phyloP scores from a whole-genome alignment of 2,329 filamentous ascomycete species.

The Penicillium sclerotiorum region DNA sequence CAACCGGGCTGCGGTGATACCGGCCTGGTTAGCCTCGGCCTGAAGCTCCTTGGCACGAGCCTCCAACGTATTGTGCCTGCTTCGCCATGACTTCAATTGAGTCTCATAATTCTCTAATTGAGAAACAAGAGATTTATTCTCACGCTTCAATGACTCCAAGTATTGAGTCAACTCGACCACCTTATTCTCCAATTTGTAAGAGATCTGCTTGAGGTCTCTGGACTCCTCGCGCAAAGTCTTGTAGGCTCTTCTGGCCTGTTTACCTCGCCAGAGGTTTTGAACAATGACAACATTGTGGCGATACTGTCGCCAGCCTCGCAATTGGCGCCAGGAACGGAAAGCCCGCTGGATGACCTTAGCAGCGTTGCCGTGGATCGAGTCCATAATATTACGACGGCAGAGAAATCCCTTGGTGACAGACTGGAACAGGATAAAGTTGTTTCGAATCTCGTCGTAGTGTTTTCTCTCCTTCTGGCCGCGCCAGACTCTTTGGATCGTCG shows the following conservation, averaged over 20 bases:
- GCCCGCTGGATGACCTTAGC: constrained; percentile 86
- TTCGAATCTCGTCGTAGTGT: constrained; percentile 74
- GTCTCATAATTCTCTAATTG: constrained; percentile 96
- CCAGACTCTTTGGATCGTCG: constrained; percentile 94
- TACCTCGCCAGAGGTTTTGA: constrained; percentile 92
- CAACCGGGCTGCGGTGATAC: constrained; percentile 88
- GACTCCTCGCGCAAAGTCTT: constrained; percentile 93
- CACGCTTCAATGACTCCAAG: constrained; percentile 85
- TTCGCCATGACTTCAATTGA: constrained; percentile 96
- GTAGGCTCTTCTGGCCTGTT: constrained; percentile 76
- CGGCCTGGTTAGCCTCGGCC: constrained; percentile 94
- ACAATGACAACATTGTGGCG: constrained; percentile 86
- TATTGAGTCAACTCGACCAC: constrained; percentile 97
- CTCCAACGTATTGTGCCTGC: constrained; percentile 85
- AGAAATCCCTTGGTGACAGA: constrained; percentile 90
- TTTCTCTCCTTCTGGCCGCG: constrained; percentile 88
- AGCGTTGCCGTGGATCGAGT: constrained; percentile 90
- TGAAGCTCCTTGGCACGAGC: constrained; percentile 90
- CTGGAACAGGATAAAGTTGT: constrained; percentile 85
- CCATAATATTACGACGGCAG: constrained; percentile 86
- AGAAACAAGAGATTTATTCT: constrained; percentile 85
- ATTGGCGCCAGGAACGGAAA: constrained; percentile 79
- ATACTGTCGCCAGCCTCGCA: constrained; percentile 83
- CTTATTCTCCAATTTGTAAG: constrained; percentile 99
- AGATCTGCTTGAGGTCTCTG: constrained; percentile 97